These are phyloP conservation scores for Haematococcus sp. DNA, from an alignment of 139 green algal genomes.

Conservation along the genomic window DNA sequence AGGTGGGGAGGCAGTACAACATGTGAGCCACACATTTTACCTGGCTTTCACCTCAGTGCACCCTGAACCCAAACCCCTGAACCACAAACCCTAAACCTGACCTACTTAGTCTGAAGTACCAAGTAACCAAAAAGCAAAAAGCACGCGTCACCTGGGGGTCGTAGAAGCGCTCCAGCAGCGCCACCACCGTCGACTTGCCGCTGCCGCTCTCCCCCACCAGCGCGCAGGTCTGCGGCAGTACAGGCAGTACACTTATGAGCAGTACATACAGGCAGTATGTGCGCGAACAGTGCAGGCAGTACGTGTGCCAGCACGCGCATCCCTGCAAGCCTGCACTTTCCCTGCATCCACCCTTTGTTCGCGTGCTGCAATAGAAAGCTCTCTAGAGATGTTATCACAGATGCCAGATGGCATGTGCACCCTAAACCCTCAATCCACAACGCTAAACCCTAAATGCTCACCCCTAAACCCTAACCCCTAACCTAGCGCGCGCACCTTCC, in stretches of 20 bases:
- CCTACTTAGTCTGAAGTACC: too few relatives aligned
- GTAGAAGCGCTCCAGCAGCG: constrained; percentile 89
- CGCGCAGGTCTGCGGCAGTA: constrained; percentile 60
- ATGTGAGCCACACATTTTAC: too few relatives aligned
- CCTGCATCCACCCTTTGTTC: background rate
- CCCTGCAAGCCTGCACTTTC: background rate
- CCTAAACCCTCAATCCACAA: too few relatives aligned
- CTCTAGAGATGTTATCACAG: too few relatives aligned
- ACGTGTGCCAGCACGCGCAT: background rate
- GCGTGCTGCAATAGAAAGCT: too few relatives aligned
- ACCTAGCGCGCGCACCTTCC: background rate
- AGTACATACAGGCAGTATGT: background rate
- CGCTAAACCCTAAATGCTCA: too few relatives aligned
- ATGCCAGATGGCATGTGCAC: too few relatives aligned
- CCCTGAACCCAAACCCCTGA: too few relatives aligned
- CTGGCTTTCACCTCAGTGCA: constrained; percentile 14
- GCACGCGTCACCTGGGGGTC: constrained; percentile 28
- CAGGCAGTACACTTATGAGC: background rate
- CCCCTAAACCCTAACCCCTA: too few relatives aligned
- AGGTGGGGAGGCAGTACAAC: too few relatives aligned
- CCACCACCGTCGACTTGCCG: constrained; percentile 91
- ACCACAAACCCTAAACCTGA: too few relatives aligned
- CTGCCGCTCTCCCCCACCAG: constrained; percentile 89
- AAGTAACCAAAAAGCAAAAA: too few relatives aligned
- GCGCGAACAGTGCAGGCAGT: background rate